Evolutionary conservation across 1,284 basidiomycete genomes (phyloP), one percentile per base, ranked within the genome.

Genomic region (Dichomitus squalens): DNA sequence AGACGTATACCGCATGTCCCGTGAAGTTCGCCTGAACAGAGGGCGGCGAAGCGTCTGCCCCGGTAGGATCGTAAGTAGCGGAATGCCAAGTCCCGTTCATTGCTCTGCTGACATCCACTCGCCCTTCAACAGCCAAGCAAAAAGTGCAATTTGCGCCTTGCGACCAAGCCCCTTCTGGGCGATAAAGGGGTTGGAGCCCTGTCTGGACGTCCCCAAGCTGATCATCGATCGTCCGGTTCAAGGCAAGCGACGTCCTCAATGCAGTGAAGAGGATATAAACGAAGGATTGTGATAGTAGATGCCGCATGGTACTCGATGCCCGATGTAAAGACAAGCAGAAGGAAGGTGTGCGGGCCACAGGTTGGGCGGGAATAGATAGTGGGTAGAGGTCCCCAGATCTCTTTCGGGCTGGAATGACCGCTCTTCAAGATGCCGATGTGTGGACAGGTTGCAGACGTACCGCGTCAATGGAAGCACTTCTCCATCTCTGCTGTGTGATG

Each of bases 181-280:
- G 9, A 34, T 60, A 60, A 14, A 23, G 20, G 5, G 59, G 59
- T 4, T 20, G 14, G 6, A 29, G 27, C 21, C 54, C 52, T 2
- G 55, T 58, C 14, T 38, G 40, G 18, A 44, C 50, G 34, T 55
- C 53, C 2, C 55, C 55, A 12, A 31, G 33, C 8, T 49, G 12
- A 41, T 55, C 59, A 46, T 61, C 59, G 23, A 61, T 58, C n/a
- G 55, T 55, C 4, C 31, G 41, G 23, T 53, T 53, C 6, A 31
- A 16, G 6, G 23, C 23, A 3, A 14, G 21, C 9, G 41, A 25
- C 7, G 8, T 0, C 11, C 20, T 18, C 20, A 14, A 16, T 40
- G 3, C 21, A 38, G 11, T 27, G 38, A 23, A 40, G 12, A 52
- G 21, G 20, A n/a, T 20, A 23, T 29, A 40, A 21, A 23, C 27